These are phyloP conservation scores for Coniochaeta sp. DNA, from an alignment of 2,329 filamentous ascomycete genomes.

Conservation along the genomic window DNA sequence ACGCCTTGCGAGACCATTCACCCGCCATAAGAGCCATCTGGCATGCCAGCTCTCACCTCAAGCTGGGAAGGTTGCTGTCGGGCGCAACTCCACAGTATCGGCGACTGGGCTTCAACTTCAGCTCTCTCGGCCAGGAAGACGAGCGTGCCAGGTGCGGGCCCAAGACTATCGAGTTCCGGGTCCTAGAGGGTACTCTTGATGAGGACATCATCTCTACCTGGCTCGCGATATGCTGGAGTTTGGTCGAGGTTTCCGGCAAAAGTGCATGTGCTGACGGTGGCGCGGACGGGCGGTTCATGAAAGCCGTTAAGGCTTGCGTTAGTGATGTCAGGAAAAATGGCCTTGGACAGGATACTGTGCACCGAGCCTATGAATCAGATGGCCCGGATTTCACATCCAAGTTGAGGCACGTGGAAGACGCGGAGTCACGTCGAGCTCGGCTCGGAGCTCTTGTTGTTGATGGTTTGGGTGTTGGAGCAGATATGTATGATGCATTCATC, in stretches of 20 bases:
- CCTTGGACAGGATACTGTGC: neutral
- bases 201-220: constrained; percentile 22
- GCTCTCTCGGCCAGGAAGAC: constrained; percentile 27
- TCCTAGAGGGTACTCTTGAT: constrained; percentile 27
- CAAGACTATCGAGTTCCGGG: constrained; percentile 29
- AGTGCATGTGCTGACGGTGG: neutral
- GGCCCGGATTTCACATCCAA: neutral
- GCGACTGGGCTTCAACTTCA: constrained; percentile 33
- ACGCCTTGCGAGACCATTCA: constrained; percentile 12
- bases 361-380: neutral
- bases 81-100: constrained; percentile 23
- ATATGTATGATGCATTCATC: neutral
- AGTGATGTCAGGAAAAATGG: neutral
- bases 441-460: neutral
- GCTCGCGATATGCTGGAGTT: constrained; percentile 23
- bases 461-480: neutral
- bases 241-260: constrained; percentile 18
- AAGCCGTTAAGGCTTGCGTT: constrained; percentile 5
- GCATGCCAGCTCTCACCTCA: constrained; percentile 14
- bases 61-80: constrained; percentile 27
- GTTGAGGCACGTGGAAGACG: neutral
- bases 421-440: neutral
- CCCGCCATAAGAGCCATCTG: constrained; percentile 25
- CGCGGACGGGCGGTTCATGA: constrained; percentile 7
- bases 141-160: constrained; percentile 24